Percentiles rank a stretch among this genome's conserved stretches.
These are phyloP conservation scores for Allomyces macrogynus DNA, from an alignment of 192 early-diverging fungal genomes.

Conservation along the genomic window DNA sequence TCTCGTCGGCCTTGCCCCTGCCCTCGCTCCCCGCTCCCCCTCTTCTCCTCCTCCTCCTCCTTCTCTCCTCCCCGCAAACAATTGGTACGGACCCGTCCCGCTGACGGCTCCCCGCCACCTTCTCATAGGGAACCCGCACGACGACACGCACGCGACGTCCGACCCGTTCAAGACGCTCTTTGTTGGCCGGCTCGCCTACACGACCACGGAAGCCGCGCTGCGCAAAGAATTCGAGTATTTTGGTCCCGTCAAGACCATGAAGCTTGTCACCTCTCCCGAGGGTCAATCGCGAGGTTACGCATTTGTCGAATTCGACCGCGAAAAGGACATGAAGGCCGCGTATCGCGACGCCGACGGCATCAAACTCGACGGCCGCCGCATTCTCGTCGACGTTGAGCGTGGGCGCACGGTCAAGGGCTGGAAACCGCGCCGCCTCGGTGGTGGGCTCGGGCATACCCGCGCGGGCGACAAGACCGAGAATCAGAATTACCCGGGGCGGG, in stretches of 20 bases:
- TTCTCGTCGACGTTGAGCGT: constrained; percentile 87
- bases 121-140: constrained; percentile 40
- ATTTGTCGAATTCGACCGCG: constrained; percentile 84
- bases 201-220: constrained; percentile 56
- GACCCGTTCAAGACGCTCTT: constrained; percentile 90
- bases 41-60: too few relatives aligned
- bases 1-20: background rate
- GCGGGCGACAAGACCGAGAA: constrained; percentile 32
- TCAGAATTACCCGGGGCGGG: constrained; percentile 26
- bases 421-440: constrained; percentile 66
- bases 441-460: constrained; percentile 56
- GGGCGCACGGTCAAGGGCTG: constrained; percentile 92
- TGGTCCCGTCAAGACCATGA: constrained; percentile 46
- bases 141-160: constrained; percentile 46
- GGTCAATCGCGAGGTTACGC: constrained; percentile 79
- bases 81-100: too few relatives aligned
- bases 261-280: constrained; percentile 1
- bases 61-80: too few relatives aligned
- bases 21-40: too few relatives aligned
- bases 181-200: constrained; percentile 61
- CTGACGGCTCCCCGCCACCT: too few relatives aligned
- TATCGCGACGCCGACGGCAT: constrained; percentile 55
- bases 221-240: constrained; percentile 54
- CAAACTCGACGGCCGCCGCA: constrained; percentile 60
- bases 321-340: constrained; percentile 51